Evolutionary conservation across 257 asterid species (phyloP).

Genomic region (Solanum phureja): DNA sequence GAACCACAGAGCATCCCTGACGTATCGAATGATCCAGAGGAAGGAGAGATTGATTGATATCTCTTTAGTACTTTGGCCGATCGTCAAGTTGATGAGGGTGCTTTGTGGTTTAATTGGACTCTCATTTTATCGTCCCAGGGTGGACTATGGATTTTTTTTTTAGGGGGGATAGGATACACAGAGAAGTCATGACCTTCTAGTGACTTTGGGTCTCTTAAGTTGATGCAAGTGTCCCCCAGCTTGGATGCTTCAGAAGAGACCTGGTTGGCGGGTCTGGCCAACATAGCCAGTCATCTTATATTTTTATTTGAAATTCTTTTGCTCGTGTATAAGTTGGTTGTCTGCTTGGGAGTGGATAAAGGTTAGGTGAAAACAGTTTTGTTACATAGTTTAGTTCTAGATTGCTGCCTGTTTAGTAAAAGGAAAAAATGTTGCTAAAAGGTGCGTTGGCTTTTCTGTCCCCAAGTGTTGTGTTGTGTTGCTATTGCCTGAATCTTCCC

Average conservation of each 20-base stretch:
- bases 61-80: not conserved
- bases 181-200: not conserved
- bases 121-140: not conserved
- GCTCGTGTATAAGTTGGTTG: not conserved
- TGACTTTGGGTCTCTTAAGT: not conserved
- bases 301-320: not conserved
- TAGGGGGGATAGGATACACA: not conserved
- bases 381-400: not conserved
- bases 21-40: slow-evolving; percentile 38
- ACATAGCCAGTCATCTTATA: not conserved
- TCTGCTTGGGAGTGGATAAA: slow-evolving; percentile 23
- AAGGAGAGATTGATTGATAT: slow-evolving; percentile 59
- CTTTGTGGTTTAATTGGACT: not conserved
- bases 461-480: too few species aligned
- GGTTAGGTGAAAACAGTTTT: slow-evolving; percentile 8
- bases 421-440: not conserved
- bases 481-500: not conserved
- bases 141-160: not conserved
- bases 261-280: not conserved
- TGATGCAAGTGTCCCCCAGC: not conserved
- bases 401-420: not conserved
- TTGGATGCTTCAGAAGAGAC: not conserved
- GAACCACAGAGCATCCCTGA: slow-evolving; percentile 16
- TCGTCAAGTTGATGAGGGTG: not conserved
- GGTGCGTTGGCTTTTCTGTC: not conserved